Evolutionary conservation across 2,329 filamentous ascomycete species (phyloP), one percentile per base, ranked within the genome.

Genomic region (Stagonosporopsis rhizophila): DNA sequence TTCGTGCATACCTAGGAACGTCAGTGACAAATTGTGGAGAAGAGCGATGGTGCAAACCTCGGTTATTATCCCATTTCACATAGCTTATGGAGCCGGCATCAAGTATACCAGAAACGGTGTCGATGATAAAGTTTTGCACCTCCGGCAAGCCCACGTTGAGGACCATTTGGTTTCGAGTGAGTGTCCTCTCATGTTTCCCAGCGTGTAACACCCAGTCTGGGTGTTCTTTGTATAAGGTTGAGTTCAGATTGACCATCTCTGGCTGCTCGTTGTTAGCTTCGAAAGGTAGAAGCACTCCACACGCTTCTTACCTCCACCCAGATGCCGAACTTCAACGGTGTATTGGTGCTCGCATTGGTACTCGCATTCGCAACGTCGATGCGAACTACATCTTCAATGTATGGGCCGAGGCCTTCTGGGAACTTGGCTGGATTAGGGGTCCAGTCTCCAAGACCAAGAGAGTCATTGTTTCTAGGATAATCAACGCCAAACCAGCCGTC

Each of bases 11-110:
- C 44, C 52, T 55, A 20, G 14, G 3, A n/a, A 7, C 6, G 34
- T 55, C 30, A 51, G 46, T 12, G 32, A 20, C 7, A 20, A 5
- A 3, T n/a, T 25, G 15, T 15, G 6, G 2, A 12, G 1, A 17
- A 15, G 8, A 15, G 14, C 2, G 23, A 6, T 15, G 23, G 9
- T 6, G 30, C 27, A 28, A 39, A 46, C 81, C 86, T 5, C 87
- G 78, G 72, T 89, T 89, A 71, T 88, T 87, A 61, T 89, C 87
- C 87, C 86, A 89, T 62, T 89, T 89, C 58, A 89, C 81, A 58
- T 89, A 89, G 9, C 75, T 73, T 42, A 89, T 82, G 22, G 82
- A 76, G 0, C 81, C 80, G 1, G 77, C 81, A 40, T 82, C 77
- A 17, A 89, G 79, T 6, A 89, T 78, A 3, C 77, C 73, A 2